These are phyloP conservation scores for Gossypium sturtianum DNA, from an alignment of 345 rosid genomes.

Conservation along the genomic window DNA sequence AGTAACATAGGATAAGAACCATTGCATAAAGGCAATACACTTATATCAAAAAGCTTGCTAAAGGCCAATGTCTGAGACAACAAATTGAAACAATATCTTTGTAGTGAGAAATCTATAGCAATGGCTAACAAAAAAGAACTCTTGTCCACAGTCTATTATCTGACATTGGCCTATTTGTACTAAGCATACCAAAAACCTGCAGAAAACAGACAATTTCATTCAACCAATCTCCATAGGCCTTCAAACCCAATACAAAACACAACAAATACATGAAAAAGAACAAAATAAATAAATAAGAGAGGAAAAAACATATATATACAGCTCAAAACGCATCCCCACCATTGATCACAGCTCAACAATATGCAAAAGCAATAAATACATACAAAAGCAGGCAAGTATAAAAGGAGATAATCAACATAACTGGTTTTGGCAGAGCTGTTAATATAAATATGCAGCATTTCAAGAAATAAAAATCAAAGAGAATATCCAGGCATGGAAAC, in stretches of 20 bases:
- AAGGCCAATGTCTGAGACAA: constrained; percentile 22
- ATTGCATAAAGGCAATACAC: background rate
- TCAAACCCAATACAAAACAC: constrained; percentile 12
- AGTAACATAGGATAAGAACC: background rate
- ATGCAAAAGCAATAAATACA: constrained; percentile 4
- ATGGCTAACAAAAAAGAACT: background rate
- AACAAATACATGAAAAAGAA: constrained; percentile 14
- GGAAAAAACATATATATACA: background rate
- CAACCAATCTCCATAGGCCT: constrained; percentile 11
- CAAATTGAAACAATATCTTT: constrained; percentile 16
- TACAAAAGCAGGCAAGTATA: constrained; percentile 7
- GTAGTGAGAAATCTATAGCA: constrained; percentile 13
- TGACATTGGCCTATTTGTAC: constrained; percentile 15
- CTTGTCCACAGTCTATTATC: background rate
- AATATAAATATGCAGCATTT: constrained; percentile 5
- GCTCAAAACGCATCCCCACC: constrained; percentile 18
- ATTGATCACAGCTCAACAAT: constrained; percentile 21
- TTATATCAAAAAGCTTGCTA: background rate
- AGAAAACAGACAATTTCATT: constrained; percentile 21
- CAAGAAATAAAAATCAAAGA: constrained; percentile 22
- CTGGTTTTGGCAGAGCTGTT: constrained; percentile 16
- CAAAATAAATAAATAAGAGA: constrained; percentile 21
- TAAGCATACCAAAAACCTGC: constrained; percentile 13
- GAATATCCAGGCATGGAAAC: constrained; percentile 17
- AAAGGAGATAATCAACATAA: background rate